These are phyloP conservation scores for Aspergillus piperis DNA, from an alignment of 2,329 filamentous ascomycete genomes.

Conservation along the genomic window DNA sequence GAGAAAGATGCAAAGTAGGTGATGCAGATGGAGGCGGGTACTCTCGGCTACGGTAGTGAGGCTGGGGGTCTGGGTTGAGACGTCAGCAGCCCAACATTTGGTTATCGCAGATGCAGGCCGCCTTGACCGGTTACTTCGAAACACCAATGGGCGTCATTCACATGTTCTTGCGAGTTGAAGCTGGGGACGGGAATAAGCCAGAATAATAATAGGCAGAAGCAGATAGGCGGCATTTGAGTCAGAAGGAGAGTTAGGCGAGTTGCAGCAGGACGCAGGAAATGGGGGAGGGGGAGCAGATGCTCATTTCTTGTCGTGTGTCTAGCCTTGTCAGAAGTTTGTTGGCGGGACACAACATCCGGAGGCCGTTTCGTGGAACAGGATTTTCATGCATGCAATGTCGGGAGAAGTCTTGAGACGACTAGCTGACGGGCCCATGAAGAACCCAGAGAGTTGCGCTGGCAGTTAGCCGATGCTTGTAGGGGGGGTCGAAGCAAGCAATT, in stretches of 20 bases:
- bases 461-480: background rate
- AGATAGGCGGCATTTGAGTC: background rate
- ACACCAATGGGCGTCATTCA: background rate
- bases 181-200: background rate
- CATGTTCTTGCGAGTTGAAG: conserved; percentile 1
- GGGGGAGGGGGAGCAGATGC: background rate
- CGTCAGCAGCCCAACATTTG: background rate
- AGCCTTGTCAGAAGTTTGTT: conserved; percentile 25
- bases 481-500: background rate
- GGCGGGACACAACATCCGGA: conserved; percentile 23
- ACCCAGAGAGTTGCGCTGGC: background rate
- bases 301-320: conserved; percentile 14
- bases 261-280: background rate
- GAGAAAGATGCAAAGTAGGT: conserved; percentile 30
- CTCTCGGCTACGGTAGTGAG: background rate
- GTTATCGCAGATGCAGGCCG: background rate
- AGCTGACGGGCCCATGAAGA: conserved; percentile 4
- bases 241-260: background rate
- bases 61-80: background rate
- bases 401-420: conserved; percentile 12
- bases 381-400: conserved; percentile 19
- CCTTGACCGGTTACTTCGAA: background rate
- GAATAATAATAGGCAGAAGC: conserved; percentile 5
- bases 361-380: conserved; percentile 26
- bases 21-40: background rate